phyloP scores from a whole-genome alignment of 345 rosid species.

The Boechera stricta region DNA sequence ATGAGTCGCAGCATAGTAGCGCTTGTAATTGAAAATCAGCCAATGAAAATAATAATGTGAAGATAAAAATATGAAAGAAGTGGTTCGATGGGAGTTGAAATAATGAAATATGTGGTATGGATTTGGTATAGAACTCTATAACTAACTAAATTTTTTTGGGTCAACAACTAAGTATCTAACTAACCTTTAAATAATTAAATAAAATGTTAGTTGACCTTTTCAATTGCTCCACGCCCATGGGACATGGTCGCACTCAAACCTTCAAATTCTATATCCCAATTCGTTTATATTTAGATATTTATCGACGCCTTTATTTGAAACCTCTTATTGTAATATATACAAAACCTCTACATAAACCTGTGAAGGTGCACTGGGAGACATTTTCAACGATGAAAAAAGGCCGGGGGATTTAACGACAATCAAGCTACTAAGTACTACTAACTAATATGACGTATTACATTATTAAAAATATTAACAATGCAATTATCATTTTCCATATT shows the following conservation, averaged over 20 bases:
- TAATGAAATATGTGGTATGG: conserved; percentile 40
- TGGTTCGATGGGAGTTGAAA: conserved; percentile 45
- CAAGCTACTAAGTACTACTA: not conserved
- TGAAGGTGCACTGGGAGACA: not conserved
- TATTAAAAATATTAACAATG: not conserved
- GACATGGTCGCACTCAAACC: not conserved
- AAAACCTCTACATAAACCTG: not conserved
- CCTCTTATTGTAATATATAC: not conserved
- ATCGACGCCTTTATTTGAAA: not conserved
- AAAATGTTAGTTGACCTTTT: conserved; percentile 33
- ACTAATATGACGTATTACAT: not conserved
- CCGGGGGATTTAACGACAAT: not conserved
- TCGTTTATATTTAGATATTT: not conserved
- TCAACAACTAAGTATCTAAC: not conserved
- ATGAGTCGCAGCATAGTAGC: not conserved
- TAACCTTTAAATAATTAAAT: conserved; percentile 6
- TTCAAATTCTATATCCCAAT: not conserved
- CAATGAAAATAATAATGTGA: conserved; percentile 10
- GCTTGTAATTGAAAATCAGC: not conserved
- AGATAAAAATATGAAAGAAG: conserved; percentile 21
- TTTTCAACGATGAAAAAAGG: conserved; percentile 22
- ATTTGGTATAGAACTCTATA: conserved; percentile 42
- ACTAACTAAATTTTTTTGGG: too few relatives aligned
- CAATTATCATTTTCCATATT: not conserved
- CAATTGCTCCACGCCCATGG: not conserved